Base-by-base conservation (phyloP, 176 grass and related monocot genomes). In the Hyparrhenia diplandra region DNA sequence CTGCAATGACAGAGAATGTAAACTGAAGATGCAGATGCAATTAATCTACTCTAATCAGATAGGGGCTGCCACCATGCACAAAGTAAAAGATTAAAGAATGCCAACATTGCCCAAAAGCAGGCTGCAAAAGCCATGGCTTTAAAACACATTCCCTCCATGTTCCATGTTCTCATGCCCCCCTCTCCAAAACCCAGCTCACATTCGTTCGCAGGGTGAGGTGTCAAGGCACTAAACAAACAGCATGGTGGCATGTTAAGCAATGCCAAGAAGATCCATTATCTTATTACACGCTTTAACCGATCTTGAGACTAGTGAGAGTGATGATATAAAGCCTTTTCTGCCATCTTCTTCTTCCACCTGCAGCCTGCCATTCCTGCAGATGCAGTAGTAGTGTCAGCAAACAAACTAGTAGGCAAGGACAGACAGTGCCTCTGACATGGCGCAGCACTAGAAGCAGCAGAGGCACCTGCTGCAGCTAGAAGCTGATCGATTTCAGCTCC, bases 111-210 rank as follows among this genome's bases (percentile, higher is more conserved):
- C 17, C 29, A 84, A 90, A 88, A 81, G 88, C 83, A 87, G 80
- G 72, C 73, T 73, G 61, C 83, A 85, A 86, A 89, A 87, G 79
- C 69, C 83, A 79, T 80, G 82, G 60, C 86, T 85, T 84, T 74
- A 85, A 79, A 93, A 84, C 89, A 90, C 89, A 91, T 91, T 94
- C 91, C 84, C 87, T 82, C 91, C 94, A 97, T 94, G 89, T 91
- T 93, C 88, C 81, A 89, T 97, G 94, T 91, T 88, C 84, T 75
- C 89, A 77, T 88, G 21, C 37, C 37, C 57, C 59, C 66, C 12
- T 24, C 74, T 80, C 64, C 64, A 75, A 41, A 75, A 67, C 41
- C 80, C 84, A 82, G 75, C 63, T 89, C 80, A 76, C 49, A 83
- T 60, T 76, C 67, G 64, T 35, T 82, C 82, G 85, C 69, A 87